A percentile compares a stretch with the other conserved stretches of the same genome.
Evolutionary conservation across 305 asterid genomes (phyloP).

Genomic region (Fraxinus xanthoxyloides): DNA sequence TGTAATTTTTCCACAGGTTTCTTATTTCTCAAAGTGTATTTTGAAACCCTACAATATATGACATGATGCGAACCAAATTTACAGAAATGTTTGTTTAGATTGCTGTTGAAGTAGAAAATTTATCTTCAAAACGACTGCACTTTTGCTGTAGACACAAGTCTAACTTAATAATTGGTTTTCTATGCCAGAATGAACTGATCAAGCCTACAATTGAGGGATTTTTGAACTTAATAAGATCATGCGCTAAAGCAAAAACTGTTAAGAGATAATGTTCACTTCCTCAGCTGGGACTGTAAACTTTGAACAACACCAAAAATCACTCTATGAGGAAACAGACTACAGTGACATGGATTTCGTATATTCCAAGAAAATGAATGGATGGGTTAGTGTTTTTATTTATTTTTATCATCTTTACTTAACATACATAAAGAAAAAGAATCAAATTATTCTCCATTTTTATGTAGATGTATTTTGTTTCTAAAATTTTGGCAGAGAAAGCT

Average conservation of each 20-base stretch:
- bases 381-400: constrained; percentile 49
- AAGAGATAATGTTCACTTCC: constrained; percentile 77
- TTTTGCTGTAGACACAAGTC: too few relatives aligned
- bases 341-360: constrained; percentile 76
- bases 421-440: background rate
- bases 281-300: constrained; percentile 82
- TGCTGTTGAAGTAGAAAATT: too few relatives aligned
- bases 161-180: background rate
- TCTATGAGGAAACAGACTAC: constrained; percentile 68
- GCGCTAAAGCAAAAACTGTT: constrained; percentile 77
- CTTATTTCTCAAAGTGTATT: too few relatives aligned
- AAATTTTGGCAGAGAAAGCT: constrained; percentile 76
- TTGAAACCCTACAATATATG: too few relatives aligned
- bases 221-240: constrained; percentile 68
- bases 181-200: constrained; percentile 73
- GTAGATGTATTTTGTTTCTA: constrained; percentile 92
- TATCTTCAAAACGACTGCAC: background rate
- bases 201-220: constrained; percentile 79
- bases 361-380: constrained; percentile 87
- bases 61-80: too few relatives aligned
- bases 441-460: background rate
- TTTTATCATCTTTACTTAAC: background rate
- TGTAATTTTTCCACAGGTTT: too few relatives aligned
- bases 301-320: constrained; percentile 50
- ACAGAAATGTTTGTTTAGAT: too few relatives aligned